Conservation (phyloP, 805 yeast species). For the Nematodospora valgi region DNA sequence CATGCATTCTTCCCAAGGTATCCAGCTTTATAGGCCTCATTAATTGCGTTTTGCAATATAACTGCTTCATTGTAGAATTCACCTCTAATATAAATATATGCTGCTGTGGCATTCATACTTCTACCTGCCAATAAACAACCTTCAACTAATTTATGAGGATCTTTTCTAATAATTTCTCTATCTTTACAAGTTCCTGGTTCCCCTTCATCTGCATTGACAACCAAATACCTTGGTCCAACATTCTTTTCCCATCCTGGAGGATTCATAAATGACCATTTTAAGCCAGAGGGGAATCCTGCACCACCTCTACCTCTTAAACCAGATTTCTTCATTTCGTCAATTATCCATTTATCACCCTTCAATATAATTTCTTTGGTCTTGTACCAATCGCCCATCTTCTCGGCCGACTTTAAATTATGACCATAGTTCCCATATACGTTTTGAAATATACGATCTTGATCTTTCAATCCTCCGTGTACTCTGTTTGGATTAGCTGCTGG, state of each 20-base stretch:
- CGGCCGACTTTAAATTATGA: slow-evolving; percentile 67
- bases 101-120: slow-evolving; percentile 92
- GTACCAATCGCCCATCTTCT: slow-evolving; percentile 87
- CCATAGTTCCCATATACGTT: slow-evolving; percentile 77
- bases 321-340: slow-evolving; percentile 78
- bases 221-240: slow-evolving; percentile 83
- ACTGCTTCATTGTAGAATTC: slow-evolving; percentile 84
- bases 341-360: slow-evolving; percentile 88
- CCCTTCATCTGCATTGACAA: slow-evolving; percentile 91
- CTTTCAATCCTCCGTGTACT: slow-evolving; percentile 70
- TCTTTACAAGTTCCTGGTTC: slow-evolving; percentile 95
- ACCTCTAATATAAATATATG: slow-evolving; percentile 87
- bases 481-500: slow-evolving; percentile 49
- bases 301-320: slow-evolving; percentile 93
- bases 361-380: slow-evolving; percentile 81
- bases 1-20: slow-evolving; percentile 81
- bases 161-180: slow-evolving; percentile 86
- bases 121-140: slow-evolving; percentile 90
- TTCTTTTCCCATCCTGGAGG: slow-evolving; percentile 95
- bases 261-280: slow-evolving; percentile 92
- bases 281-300: slow-evolving; percentile 89
- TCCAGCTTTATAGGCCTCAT: slow-evolving; percentile 82
- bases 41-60: slow-evolving; percentile 72
- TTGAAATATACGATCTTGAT: slow-evolving; percentile 84
- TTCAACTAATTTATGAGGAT: slow-evolving; percentile 87